Conservation (phyloP, 345 rosid genomes). For the Salix koriyanagi region DNA sequence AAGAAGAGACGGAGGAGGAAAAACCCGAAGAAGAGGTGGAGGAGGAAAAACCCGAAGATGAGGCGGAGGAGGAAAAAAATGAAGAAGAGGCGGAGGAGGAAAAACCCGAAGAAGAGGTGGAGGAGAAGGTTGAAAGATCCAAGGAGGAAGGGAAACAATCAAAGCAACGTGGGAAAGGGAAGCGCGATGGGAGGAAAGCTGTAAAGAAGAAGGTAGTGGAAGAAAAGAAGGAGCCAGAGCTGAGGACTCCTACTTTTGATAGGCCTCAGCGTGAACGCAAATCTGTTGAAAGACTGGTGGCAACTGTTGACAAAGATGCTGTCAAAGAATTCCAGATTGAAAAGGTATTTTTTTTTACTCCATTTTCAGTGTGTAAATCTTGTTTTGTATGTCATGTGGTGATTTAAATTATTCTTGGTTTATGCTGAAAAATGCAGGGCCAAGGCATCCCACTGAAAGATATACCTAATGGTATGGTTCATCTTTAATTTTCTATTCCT, state of each 20-base stretch:
- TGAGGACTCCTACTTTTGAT: slow-evolving; percentile 62
- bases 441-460: slow-evolving; percentile 80
- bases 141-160: slow-evolving; percentile 33
- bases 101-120: slow-evolving; percentile 10
- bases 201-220: slow-evolving; percentile 40
- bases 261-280: slow-evolving; percentile 93
- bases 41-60: too few species aligned
- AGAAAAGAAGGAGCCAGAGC: slow-evolving; percentile 47
- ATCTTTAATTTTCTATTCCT: too few species aligned
- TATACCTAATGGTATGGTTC: slow-evolving; percentile 78
- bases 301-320: slow-evolving; percentile 66
- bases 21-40: slow-evolving; percentile 11
- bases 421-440: slow-evolving; percentile 58
- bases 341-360: slow-evolving; percentile 48
- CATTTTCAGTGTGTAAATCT: neutral
- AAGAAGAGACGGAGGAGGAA: slow-evolving; percentile 29
- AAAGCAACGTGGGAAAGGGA: slow-evolving; percentile 41
- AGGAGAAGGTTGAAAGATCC: slow-evolving; percentile 10
- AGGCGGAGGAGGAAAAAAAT: neutral
- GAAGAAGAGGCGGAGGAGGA: slow-evolving; percentile 1
- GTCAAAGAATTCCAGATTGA: slow-evolving; percentile 62
- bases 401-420: slow-evolving; percentile 15
- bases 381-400: slow-evolving; percentile 1
- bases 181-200: slow-evolving; percentile 35
- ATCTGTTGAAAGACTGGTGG: slow-evolving; percentile 91